Evolutionary conservation across 2,329 filamentous ascomycete species (phyloP).

Genomic region (Sporothrix pseudoabietina): DNA sequence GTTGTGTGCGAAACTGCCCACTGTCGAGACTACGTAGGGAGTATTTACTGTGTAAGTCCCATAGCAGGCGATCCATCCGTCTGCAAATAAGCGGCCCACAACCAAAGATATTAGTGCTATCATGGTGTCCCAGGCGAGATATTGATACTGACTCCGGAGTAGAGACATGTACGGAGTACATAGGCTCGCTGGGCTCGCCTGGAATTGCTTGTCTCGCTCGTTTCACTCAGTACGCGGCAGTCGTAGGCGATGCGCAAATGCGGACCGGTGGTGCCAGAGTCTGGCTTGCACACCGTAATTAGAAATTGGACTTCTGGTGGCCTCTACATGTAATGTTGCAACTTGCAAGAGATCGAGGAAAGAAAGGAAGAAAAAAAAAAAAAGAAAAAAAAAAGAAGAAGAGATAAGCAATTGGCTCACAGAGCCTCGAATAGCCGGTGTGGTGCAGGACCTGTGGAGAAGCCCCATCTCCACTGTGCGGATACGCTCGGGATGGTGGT

Average conservation of each 20-base stretch:
- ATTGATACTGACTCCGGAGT: too few relatives aligned
- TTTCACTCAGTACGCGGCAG: too few relatives aligned
- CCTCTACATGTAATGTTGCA: background rate
- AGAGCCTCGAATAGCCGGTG: constrained; percentile 30
- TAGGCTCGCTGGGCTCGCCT: too few relatives aligned
- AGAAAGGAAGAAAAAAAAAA: background rate
- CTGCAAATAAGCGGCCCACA: background rate
- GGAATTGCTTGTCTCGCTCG: too few relatives aligned
- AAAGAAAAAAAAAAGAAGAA: background rate
- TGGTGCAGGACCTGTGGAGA: background rate
- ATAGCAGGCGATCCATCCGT: background rate
- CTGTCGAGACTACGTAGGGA: too few relatives aligned
- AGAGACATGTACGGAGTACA: too few relatives aligned
- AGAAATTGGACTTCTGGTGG: too few relatives aligned
- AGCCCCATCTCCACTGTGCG: constrained; percentile 6
- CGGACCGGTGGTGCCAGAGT: too few relatives aligned
- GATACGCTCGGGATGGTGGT: constrained; percentile 23
- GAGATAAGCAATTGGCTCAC: constrained; percentile 11
- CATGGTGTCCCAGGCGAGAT: background rate
- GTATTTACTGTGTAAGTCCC: background rate
- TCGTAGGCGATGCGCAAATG: too few relatives aligned
- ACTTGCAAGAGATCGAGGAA: background rate
- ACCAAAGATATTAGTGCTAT: too few relatives aligned
- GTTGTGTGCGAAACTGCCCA: background rate
- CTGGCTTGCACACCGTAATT: too few relatives aligned